Base-by-base conservation (phyloP, 2,329 filamentous ascomycete species). In the Graphilbum fragrans region DNA sequence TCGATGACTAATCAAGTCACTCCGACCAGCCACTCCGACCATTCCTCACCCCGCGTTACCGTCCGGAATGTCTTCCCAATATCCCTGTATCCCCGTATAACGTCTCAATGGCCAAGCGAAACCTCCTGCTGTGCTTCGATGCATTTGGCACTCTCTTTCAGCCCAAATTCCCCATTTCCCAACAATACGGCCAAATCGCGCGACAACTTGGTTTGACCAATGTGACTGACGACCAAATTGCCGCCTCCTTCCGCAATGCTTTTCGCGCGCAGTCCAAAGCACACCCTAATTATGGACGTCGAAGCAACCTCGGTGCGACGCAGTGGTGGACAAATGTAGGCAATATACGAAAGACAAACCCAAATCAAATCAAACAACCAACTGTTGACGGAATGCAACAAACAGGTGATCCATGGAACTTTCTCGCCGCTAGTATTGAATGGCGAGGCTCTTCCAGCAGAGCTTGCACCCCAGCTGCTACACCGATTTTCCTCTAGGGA, bases 91-190 rank as follows among this genome's bases (percentile, higher is more conserved):
- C n/a, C n/a, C n/a, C n/a, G n/a, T n/a, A n/a, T n/a, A n/a, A n/a
- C n/a, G n/a, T n/a, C n/a, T n/a, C n/a, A 7, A 27, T 27, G 23
- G 23, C 23, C 7, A 27, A 27, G n/a, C 43, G 42, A 11, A 72
- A 74, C 45, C 61, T 80, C 2, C 56, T 80, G 1, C 55, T 80
- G 2, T 75, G 72, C 45, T 72, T 81, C 41, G 77, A 82, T 53
- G 77, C 76, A 5, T 80, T 80, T 49, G 74, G 72, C n/a, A 82
- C 77, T 0, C 59, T 82, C 3, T 80, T 77, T 55, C 59, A 55
- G 11, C 74, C 75, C 0, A 66, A 60, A 38, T 50, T 52, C 10
- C 58, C 71, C 1, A 65, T 80, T 8, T 59, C 63, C 5, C 53
- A 60, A 40, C 71, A 77, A 49, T 82, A 82, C 53, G 64, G 58